A percentile compares a stretch with the other conserved stretches of the same genome.
Evolutionary conservation across 75 land plant species (phyloP).

Genomic region (Picea glauca): DNA sequence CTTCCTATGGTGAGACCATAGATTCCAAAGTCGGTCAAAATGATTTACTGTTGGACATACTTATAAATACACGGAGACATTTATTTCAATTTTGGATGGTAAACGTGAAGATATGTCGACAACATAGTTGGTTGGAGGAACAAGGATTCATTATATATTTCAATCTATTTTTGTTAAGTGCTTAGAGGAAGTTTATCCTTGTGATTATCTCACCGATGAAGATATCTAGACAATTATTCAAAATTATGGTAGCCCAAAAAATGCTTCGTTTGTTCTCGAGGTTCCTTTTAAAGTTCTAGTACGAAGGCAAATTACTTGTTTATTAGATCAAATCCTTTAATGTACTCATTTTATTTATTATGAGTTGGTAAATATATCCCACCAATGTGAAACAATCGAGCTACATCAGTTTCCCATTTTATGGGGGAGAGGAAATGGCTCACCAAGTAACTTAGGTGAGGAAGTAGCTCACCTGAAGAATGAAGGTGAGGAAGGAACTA

Average conservation of each 20-base stretch:
- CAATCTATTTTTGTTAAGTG: slow-evolving; percentile 89
- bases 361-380: slow-evolving; percentile 86
- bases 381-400: slow-evolving; percentile 65
- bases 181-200: slow-evolving; percentile 98
- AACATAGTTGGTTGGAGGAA: slow-evolving; percentile 89
- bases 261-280: slow-evolving; percentile 95
- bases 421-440: background rate
- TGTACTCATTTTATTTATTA: slow-evolving; percentile 94
- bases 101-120: slow-evolving; percentile 93
- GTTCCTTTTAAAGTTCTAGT: slow-evolving; percentile 96
- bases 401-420: slow-evolving; percentile 80
- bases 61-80: slow-evolving; percentile 12
- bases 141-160: slow-evolving; percentile 90
- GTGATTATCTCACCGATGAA: slow-evolving; percentile 87
- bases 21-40: no score
- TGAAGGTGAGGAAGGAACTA: no score
- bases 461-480: no score
- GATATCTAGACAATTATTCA: slow-evolving; percentile 91
- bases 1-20: no score
- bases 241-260: slow-evolving; percentile 89
- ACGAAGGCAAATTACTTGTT: slow-evolving; percentile 77
- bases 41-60: no score
- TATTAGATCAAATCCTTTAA: slow-evolving; percentile 89
- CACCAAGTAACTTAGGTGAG: no score
- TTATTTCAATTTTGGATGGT: slow-evolving; percentile 82